phyloP scores from a whole-genome alignment of 129 eudicot species.

The Daucus carota region DH1_v3.0 NC_030385.2:42616001-42616500 shows the following conservation, averaged over 20 bases:
- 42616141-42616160: conserved; percentile 39
- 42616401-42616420: conserved; percentile 1
- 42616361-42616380: not conserved
- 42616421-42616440: not conserved
- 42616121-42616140: too few species aligned
- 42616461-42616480: too few species aligned
- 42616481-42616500: too few species aligned
- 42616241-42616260: conserved; percentile 39
- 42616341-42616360: not conserved
- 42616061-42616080: too few species aligned
- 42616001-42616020: too few species aligned
- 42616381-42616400: not conserved
- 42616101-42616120: too few species aligned
- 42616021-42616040: too few species aligned
- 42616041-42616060: too few species aligned
- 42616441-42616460: too few species aligned
- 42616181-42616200: conserved; percentile 31
- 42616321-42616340: not conserved
- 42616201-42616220: conserved; percentile 32
- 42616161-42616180: conserved; percentile 40
- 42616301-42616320: not conserved
- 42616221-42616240: conserved; percentile 40
- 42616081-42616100: too few species aligned
- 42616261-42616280: conserved; percentile 30
- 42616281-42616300: not conserved